phyloP scores from a whole-genome alignment of 441 rosid genomes.

The Erodium moschatum region DNA sequence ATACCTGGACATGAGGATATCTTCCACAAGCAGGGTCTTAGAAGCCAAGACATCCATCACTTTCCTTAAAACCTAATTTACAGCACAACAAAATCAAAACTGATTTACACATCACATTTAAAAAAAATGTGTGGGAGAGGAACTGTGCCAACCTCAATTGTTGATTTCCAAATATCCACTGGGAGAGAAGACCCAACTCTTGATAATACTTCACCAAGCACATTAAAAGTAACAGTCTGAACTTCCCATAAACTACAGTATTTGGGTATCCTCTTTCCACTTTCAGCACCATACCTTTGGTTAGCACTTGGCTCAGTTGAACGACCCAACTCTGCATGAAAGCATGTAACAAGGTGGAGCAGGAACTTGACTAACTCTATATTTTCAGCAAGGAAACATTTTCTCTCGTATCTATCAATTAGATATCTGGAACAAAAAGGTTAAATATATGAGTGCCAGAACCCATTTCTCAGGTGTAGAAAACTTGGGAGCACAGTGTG shows the following conservation, averaged over 20 bases:
- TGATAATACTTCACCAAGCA: constrained; percentile 58
- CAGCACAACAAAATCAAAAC: constrained; percentile 16
- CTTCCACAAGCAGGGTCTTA: constrained; percentile 51
- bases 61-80: constrained; percentile 55
- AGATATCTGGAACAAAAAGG: constrained; percentile 35
- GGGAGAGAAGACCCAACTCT: constrained; percentile 50
- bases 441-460: neutral
- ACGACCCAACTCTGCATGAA: constrained; percentile 31
- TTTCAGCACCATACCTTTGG: constrained; percentile 29
- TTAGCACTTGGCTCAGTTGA: constrained; percentile 27
- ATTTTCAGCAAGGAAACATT: constrained; percentile 38
- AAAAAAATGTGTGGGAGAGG: constrained; percentile 19
- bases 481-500: neutral
- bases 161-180: constrained; percentile 49
- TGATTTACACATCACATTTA: neutral
- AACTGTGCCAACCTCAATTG: constrained; percentile 41
- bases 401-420: constrained; percentile 30
- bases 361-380: constrained; percentile 56
- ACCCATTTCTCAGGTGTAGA: neutral
- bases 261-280: constrained; percentile 35
- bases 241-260: constrained; percentile 51
- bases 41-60: constrained; percentile 64
- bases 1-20: constrained; percentile 57
- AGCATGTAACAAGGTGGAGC: constrained; percentile 34
- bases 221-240: constrained; percentile 41